Percentiles rank a stretch among this genome's conserved stretches.
Evolutionary conservation across 2,329 filamentous ascomycete species (phyloP).

Genomic region (Phyllosticta paracitricarpa): DNA sequence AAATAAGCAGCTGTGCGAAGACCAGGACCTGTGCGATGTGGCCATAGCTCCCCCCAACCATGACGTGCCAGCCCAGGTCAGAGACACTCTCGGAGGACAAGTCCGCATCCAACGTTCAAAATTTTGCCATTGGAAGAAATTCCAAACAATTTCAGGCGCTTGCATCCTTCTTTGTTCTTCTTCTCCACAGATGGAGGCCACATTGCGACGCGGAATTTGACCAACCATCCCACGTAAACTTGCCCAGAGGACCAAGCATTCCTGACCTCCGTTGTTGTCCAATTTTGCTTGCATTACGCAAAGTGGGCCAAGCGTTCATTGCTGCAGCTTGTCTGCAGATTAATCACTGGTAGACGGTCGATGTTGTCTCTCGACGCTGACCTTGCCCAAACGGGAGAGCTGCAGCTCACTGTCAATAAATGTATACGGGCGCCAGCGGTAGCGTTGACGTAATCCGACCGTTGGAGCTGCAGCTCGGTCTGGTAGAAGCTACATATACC

Average conservation of each 20-base stretch:
- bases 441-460: background rate
- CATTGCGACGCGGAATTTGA: background rate
- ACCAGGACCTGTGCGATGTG: background rate
- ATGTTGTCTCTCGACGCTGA: background rate
- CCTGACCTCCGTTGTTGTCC: background rate
- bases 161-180: too few species aligned
- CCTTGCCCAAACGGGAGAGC: background rate
- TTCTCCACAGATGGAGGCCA: background rate
- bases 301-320: background rate
- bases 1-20: background rate
- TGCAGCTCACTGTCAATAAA: background rate
- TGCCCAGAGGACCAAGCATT: background rate
- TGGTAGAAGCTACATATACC: too few species aligned
- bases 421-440: background rate
- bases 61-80: too few species aligned
- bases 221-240: too few species aligned
- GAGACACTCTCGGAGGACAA: too few species aligned
- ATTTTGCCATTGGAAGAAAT: too few species aligned
- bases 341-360: background rate
- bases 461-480: background rate
- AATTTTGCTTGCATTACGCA: background rate
- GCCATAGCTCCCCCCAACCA: background rate
- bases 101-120: too few species aligned
- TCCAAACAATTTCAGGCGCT: too few species aligned
- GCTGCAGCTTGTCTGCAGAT: background rate